Conservation (phyloP, 2,329 filamentous ascomycete genomes). For the Colletotrichum cuscutae region DNA sequence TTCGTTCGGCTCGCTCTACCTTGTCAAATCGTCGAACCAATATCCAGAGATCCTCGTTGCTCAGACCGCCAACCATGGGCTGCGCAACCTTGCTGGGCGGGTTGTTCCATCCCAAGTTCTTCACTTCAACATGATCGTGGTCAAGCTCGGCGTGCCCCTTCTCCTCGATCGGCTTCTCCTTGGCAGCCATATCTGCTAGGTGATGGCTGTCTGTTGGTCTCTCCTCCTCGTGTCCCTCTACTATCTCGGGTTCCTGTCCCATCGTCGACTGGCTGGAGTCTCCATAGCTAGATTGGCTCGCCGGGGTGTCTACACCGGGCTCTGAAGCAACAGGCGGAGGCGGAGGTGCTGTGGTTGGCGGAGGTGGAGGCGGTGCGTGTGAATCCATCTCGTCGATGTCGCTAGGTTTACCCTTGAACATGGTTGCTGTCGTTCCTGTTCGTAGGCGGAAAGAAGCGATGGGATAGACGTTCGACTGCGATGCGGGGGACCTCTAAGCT, state of each 20-base stretch:
- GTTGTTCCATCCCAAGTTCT: slow-evolving; percentile 77
- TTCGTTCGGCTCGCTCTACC: background rate
- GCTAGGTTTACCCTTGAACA: slow-evolving; percentile 25
- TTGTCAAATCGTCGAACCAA: slow-evolving; percentile 80
- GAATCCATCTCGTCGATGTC: slow-evolving; percentile 10
- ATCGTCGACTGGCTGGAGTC: slow-evolving; percentile 31
- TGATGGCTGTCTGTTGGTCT: slow-evolving; percentile 49
- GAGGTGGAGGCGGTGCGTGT: background rate
- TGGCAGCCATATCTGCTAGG: slow-evolving; percentile 45
- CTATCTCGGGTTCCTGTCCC: slow-evolving; percentile 42
- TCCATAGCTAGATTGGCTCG: slow-evolving; percentile 13
- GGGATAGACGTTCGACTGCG: background rate
- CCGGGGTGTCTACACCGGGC: background rate
- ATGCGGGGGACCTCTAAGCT: background rate
- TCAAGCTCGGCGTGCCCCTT: slow-evolving; percentile 59
- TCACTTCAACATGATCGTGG: slow-evolving; percentile 65
- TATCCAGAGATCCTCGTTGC: slow-evolving; percentile 80
- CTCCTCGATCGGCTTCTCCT: slow-evolving; percentile 44
- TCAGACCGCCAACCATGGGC: slow-evolving; percentile 73
- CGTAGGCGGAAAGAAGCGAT: background rate
- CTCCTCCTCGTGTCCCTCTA: slow-evolving; percentile 41
- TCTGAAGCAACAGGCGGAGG: background rate
- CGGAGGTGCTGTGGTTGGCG: background rate
- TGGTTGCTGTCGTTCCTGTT: background rate
- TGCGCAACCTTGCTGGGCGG: slow-evolving; percentile 63